Evolutionary conservation across 257 asterid species (phyloP).

Genomic region (Jaltomata sinuosa): DNA sequence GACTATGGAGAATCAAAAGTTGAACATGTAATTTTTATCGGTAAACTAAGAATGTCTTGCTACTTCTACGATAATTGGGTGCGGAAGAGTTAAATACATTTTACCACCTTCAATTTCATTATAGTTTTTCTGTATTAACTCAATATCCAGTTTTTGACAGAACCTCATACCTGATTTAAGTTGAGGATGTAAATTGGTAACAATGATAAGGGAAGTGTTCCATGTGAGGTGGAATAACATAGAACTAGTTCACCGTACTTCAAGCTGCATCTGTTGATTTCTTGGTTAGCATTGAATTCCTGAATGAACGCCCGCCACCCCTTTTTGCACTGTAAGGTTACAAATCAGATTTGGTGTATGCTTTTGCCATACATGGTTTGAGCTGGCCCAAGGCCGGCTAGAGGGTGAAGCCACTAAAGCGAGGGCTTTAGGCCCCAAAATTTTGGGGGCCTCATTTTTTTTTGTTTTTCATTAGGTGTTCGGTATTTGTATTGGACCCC

Average conservation of each 20-base stretch:
- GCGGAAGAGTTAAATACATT: not conserved
- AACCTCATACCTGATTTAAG: not conserved
- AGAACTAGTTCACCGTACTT: not conserved
- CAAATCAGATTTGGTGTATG: not conserved
- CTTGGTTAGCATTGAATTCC: not conserved
- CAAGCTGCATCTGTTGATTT: not conserved
- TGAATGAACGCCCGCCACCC: not conserved
- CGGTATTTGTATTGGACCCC: not conserved
- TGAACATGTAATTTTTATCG: not conserved
- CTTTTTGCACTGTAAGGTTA: not conserved
- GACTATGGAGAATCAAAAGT: not conserved
- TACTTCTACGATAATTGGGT: not conserved
- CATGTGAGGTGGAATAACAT: not conserved
- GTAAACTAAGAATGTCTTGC: not conserved
- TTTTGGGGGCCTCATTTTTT: not conserved
- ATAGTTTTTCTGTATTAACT: not conserved
- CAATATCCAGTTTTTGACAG: not conserved
- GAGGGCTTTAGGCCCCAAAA: not conserved
- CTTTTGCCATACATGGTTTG: not conserved
- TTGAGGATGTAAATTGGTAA: not conserved
- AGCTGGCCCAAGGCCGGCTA: not conserved
- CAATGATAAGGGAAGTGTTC: not conserved
- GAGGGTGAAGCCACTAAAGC: not conserved
- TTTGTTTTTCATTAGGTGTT: not conserved
- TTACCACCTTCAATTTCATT: not conserved